Evolutionary conservation across 768 basidiomycete species (phyloP).

Genomic region (Hydnomerulius pinastri): DNA sequence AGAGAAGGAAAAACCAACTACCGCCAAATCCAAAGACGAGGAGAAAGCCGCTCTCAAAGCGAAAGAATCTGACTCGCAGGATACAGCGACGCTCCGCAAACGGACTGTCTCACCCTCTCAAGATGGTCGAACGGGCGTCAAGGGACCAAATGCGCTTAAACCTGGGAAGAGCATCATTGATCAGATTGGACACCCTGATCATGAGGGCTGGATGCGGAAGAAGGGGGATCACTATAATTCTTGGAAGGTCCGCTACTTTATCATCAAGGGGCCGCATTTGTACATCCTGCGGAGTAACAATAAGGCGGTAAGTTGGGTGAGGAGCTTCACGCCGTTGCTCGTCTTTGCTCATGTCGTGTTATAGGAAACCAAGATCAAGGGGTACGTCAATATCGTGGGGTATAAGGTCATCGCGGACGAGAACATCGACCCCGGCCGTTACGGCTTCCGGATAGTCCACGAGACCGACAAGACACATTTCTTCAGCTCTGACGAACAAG

Average conservation of each 20-base stretch:
- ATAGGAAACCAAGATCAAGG: slow-evolving; percentile 93
- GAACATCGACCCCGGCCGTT: slow-evolving; percentile 87
- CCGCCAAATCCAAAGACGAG: slow-evolving; percentile 15
- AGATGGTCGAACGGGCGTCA: slow-evolving; percentile 18
- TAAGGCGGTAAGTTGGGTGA: slow-evolving; percentile 36
- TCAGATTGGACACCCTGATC: slow-evolving; percentile 90
- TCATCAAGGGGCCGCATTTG: slow-evolving; percentile 89
- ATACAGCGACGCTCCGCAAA: slow-evolving; percentile 53
- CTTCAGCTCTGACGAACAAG: slow-evolving; percentile 91
- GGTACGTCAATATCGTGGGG: slow-evolving; percentile 89
- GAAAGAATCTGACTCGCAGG: slow-evolving; percentile 30
- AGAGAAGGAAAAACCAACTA: background rate
- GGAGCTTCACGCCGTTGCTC: background rate
- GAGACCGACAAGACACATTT: slow-evolving; percentile 84
- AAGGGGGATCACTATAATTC: slow-evolving; percentile 89
- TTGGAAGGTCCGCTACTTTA: slow-evolving; percentile 92
- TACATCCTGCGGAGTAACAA: slow-evolving; percentile 84
- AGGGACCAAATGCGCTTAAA: slow-evolving; percentile 43
- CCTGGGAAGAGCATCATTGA: slow-evolving; percentile 77
- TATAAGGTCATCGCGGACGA: slow-evolving; percentile 95
- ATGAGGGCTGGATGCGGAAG: slow-evolving; percentile 94
- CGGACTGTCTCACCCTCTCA: slow-evolving; percentile 41
- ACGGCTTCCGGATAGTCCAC: slow-evolving; percentile 94
- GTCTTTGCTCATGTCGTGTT: background rate
- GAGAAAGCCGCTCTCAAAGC: slow-evolving; percentile 21